A percentile compares a stretch with the other conserved stretches of the same genome.
These are phyloP conservation scores for Daldinia eschscholtzii DNA, from an alignment of 2,329 filamentous ascomycete genomes.

Conservation along the genomic window DNA sequence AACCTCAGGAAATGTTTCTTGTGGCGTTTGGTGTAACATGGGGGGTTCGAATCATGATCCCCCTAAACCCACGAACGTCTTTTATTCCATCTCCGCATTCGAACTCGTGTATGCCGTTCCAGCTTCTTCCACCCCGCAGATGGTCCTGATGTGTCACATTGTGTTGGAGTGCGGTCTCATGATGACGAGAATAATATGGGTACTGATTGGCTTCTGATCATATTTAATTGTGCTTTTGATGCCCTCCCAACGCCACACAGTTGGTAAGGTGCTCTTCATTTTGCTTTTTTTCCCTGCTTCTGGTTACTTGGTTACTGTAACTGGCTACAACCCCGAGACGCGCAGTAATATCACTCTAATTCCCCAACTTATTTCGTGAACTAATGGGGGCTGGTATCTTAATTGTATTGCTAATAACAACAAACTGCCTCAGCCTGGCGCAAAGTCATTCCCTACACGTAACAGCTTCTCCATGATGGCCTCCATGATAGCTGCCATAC, in stretches of 20 bases:
- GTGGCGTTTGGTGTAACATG: constrained; percentile 4
- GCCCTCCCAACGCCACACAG: background rate
- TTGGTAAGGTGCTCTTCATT: background rate
- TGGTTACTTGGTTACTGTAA: background rate
- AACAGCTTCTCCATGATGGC: background rate
- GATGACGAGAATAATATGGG: background rate
- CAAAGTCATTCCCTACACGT: background rate
- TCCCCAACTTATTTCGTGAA: background rate
- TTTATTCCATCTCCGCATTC: constrained; percentile 2
- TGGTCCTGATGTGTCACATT: constrained; percentile 1
- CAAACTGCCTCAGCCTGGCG: constrained; percentile 5
- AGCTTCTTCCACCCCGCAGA: constrained; percentile 8
- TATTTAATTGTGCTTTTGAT: background rate
- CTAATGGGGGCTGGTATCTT: constrained; percentile 19
- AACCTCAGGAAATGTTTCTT: background rate
- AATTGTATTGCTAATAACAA: constrained; percentile 15
- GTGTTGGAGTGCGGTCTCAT: background rate
- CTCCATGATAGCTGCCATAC: background rate
- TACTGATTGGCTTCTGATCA: background rate
- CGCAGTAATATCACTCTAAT: background rate
- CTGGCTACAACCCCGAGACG: background rate
- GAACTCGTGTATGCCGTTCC: background rate
- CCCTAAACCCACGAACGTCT: background rate
- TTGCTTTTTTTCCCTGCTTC: background rate
- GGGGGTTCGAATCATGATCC: background rate